Conservation (phyloP, 2,329 filamentous ascomycete genomes). For the Diplodia mutila region DNA sequence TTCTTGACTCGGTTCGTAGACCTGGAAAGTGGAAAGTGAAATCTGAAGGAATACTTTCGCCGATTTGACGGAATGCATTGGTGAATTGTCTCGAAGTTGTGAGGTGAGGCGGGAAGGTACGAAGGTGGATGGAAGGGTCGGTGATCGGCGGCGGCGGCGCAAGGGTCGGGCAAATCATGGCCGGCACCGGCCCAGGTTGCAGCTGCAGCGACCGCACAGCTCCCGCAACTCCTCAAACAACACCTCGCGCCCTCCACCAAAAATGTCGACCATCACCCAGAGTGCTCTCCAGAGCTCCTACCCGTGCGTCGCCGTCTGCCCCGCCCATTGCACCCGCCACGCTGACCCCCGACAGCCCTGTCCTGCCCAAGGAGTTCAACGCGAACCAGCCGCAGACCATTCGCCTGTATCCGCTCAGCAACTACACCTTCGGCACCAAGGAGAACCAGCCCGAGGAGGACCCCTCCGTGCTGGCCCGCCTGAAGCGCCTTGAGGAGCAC, state of each 20-base stretch:
- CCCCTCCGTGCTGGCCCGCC: constrained; percentile 86
- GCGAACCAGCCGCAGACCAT: constrained; percentile 88
- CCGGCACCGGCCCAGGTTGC: not conserved
- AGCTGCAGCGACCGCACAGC: constrained; percentile 14
- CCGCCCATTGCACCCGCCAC: constrained; percentile 3
- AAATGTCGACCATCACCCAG: constrained; percentile 84
- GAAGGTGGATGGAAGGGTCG: too few relatives aligned
- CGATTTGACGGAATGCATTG: not conserved
- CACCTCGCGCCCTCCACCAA: not conserved
- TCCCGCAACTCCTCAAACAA: constrained; percentile 3
- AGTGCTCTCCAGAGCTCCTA: constrained; percentile 76
- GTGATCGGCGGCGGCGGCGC: not conserved
- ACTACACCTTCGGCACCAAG: constrained; percentile 99
- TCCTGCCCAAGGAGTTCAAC: constrained; percentile 81
- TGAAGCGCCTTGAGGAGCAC: constrained; percentile 95
- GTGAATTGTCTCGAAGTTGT: not conserved
- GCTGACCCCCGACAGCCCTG: constrained; percentile 56
- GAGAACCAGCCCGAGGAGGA: constrained; percentile 98
- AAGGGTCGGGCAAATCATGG: not conserved
- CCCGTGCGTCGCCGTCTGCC: constrained; percentile 52
- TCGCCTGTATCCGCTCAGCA: constrained; percentile 89
- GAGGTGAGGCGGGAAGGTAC: not conserved
- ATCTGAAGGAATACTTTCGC: not conserved
- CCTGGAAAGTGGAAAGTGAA: not conserved
- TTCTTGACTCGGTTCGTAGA: not conserved